phyloP scores from a whole-genome alignment of 2,329 filamentous ascomycete species.

The Fusarium aywerte region DNA sequence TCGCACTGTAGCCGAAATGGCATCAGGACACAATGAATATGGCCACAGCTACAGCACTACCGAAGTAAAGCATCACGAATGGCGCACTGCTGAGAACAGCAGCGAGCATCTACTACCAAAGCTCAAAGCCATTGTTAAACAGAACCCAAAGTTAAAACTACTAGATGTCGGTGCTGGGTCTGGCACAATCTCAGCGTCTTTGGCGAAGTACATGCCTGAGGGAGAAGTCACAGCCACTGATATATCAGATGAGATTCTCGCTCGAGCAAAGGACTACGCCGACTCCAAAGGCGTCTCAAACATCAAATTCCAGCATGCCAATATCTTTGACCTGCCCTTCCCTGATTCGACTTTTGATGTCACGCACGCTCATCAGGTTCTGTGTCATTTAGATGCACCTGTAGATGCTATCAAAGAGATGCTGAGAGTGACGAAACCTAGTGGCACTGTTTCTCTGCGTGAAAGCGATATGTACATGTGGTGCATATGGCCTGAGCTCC shows the following conservation, averaged over 20 bases:
- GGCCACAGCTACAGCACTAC: slow-evolving; percentile 42
- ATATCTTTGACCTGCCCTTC: slow-evolving; percentile 52
- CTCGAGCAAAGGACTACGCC: slow-evolving; percentile 43
- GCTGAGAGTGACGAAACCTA: slow-evolving; percentile 56
- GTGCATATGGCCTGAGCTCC: slow-evolving; percentile 46
- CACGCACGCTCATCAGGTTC: slow-evolving; percentile 56
- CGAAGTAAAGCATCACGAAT: slow-evolving; percentile 49
- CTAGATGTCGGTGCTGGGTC: slow-evolving; percentile 63
- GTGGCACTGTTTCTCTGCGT: slow-evolving; percentile 55
- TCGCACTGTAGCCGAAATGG: slow-evolving; percentile 22
- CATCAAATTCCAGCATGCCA: slow-evolving; percentile 45
- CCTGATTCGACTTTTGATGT: slow-evolving; percentile 56
- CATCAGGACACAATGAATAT: slow-evolving; percentile 43
- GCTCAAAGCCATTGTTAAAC: slow-evolving; percentile 43
- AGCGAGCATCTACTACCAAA: slow-evolving; percentile 57
- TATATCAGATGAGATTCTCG: slow-evolving; percentile 48
- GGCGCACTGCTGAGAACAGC: slow-evolving; percentile 57
- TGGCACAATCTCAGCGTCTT: slow-evolving; percentile 59
- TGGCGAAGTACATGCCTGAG: slow-evolving; percentile 54
- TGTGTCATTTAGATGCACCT: slow-evolving; percentile 54
- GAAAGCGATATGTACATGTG: slow-evolving; percentile 48
- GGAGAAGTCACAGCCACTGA: slow-evolving; percentile 52
- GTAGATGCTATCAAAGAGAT: slow-evolving; percentile 54
- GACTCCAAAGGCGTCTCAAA: slow-evolving; percentile 41
- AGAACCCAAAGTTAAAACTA: slow-evolving; percentile 51